Evolutionary conservation across 176 grass and related monocot species (phyloP).

Genomic region (Juncus effusus): DNA sequence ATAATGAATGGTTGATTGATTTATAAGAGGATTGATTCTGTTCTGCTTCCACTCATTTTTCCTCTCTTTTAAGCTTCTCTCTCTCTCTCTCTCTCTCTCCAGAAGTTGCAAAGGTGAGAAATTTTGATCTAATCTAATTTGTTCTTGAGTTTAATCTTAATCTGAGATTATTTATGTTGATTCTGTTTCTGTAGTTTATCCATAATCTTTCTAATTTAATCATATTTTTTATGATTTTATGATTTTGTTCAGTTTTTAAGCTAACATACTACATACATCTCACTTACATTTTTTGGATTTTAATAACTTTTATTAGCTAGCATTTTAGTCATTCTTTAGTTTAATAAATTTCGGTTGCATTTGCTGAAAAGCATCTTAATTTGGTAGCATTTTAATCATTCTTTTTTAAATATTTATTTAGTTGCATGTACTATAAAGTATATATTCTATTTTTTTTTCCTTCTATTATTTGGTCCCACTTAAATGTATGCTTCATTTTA

Average conservation of each 20-base stretch:
- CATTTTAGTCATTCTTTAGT: no score
- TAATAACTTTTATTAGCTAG: no score
- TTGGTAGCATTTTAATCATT: neutral
- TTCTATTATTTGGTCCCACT: no score
- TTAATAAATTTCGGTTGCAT: no score
- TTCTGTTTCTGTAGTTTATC: no score
- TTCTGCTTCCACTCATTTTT: neutral
- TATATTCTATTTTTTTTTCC: neutral
- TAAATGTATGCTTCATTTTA: no score
- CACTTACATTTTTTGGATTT: no score
- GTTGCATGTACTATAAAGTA: neutral
- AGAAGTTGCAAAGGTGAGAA: conserved; percentile 4
- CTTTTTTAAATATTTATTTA: neutral
- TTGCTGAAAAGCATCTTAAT: neutral
- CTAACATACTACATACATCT: no score
- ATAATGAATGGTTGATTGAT: neutral
- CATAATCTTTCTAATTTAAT: no score
- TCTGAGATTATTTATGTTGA: no score
- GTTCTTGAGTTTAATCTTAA: neutral
- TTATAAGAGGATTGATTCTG: neutral
- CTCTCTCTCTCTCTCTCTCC: neutral
- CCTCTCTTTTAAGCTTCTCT: neutral
- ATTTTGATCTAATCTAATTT: neutral
- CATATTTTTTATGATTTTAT: neutral
- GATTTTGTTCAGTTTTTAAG: no score